A percentile compares a stretch with the other conserved stretches of the same genome.
phyloP scores from a whole-genome alignment of 2,329 filamentous ascomycete genomes.

The Cladosporium sp. region DNA sequence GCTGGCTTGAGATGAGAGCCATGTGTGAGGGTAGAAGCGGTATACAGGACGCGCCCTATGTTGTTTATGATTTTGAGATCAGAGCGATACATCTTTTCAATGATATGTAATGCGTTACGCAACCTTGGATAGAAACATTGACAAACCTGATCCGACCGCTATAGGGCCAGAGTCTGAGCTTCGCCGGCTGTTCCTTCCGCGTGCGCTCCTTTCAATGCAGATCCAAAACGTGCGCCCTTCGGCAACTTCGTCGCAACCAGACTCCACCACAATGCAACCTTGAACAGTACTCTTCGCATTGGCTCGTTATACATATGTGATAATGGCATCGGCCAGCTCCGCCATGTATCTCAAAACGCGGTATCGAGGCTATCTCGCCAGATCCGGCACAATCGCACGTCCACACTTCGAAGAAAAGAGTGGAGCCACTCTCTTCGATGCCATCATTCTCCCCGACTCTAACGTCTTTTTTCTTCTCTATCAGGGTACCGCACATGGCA shows the following conservation, averaged over 20 bases:
- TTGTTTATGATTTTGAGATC: not conserved
- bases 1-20: slow-evolving; percentile 13
- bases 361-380: not conserved
- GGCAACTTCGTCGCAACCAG: not conserved
- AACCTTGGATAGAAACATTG: not conserved
- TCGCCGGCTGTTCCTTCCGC: not conserved
- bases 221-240: not conserved
- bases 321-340: not conserved
- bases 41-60: slow-evolving; percentile 5
- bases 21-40: not conserved
- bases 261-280: slow-evolving; percentile 6
- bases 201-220: not conserved
- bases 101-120: not conserved
- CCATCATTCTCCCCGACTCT: not conserved
- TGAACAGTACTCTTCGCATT: not conserved
- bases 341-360: not conserved
- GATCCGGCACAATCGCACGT: not conserved
- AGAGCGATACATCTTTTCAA: not conserved
- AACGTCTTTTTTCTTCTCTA: slow-evolving; percentile 12
- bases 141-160: not conserved
- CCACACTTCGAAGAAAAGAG: not conserved
- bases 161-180: not conserved
- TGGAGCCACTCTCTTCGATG: slow-evolving; percentile 2
- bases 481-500: slow-evolving; percentile 1
- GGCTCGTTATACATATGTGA: not conserved